Evolutionary conservation across 2,329 filamentous ascomycete species (phyloP), one percentile per base, ranked within the genome.

Genomic region (Colletotrichum spaethianum): DNA sequence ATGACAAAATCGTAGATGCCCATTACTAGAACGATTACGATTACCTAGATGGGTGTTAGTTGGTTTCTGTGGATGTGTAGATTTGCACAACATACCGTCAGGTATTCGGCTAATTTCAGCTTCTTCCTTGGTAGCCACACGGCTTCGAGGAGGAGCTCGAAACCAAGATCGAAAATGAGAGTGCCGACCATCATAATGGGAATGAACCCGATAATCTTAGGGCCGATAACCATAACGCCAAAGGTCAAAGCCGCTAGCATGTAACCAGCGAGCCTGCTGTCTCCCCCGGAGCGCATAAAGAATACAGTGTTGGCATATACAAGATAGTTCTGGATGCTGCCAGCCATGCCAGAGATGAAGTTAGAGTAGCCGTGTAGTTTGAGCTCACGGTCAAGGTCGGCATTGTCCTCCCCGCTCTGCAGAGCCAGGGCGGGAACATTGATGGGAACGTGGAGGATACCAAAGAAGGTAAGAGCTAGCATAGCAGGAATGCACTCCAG

Each of bases 261-360:
- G 33, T 95, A 88, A 3, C 96, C 96, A 11, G 95, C 96, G 55
- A 97, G 84, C 60, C 96, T 92, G 77, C 91, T 95, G 79, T 97
- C 91, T 26, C 96, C 96, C 20, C 96, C 96, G 57, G 95, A 97
- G 33, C 93, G 91, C 80, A 98, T 97, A 82, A 99, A 98, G 68
- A 99, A 91, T n/a, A 98, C 90, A 74, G 95, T 98, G 80, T 99
- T 99, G 70, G 96, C 96, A 78, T 98, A 99, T 0, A 99, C 96
- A 1, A 99, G 89, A 79, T 99, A 99, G 81, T 99, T 99, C 82
- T 97, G 89, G 71, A 99, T 97, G 79, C 95, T 98, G 16, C 96
- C 96, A 16, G 90, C 86, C 74, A 92, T 90, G 3, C 96, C 96
- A 11, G 96, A 98, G 14, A 98, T 77, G 23, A 95, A 93, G 82